A percentile compares a stretch with the other conserved stretches of the same genome.
These are phyloP conservation scores for Cucumis melo DNA, from an alignment of 306 rosid species.

Conservation along the genomic window DNA sequence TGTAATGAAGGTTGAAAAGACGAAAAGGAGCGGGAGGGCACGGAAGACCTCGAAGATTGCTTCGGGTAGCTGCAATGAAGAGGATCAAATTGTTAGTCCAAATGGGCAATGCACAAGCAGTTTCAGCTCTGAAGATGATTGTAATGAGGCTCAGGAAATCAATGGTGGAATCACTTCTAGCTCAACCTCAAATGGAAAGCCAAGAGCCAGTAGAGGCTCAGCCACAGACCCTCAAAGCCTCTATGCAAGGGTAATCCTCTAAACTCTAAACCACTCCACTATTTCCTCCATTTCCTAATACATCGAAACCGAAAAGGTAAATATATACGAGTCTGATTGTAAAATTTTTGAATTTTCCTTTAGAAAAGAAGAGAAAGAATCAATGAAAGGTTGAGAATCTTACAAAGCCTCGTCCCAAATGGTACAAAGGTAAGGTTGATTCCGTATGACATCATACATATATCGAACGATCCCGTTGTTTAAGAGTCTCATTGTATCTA, in stretches of 20 bases:
- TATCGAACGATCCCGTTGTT: neutral
- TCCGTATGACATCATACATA: neutral
- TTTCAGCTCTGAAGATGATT: slow-evolving; percentile 50
- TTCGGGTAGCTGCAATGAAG: slow-evolving; percentile 27
- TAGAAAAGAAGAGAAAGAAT: slow-evolving; percentile 94
- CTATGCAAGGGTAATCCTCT: slow-evolving; percentile 57
- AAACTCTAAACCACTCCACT: neutral
- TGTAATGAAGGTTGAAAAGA: slow-evolving; percentile 26
- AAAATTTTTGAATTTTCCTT: neutral
- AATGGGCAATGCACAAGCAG: slow-evolving; percentile 35
- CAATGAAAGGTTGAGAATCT: slow-evolving; percentile 53
- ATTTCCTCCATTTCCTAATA: neutral
- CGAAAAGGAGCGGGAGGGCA: slow-evolving; percentile 30
- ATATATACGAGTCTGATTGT: too few relatives aligned
- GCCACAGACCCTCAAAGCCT: slow-evolving; percentile 73
- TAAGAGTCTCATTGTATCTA: neutral
- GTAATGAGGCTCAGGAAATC: slow-evolving; percentile 31
- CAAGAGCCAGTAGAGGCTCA: slow-evolving; percentile 38
- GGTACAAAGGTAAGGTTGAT: slow-evolving; percentile 64
- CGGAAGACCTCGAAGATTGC: slow-evolving; percentile 30
- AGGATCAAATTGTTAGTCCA: slow-evolving; percentile 19
- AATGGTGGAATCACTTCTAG: slow-evolving; percentile 33
- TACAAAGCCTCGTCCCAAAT: slow-evolving; percentile 77
- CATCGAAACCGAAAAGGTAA: too few relatives aligned
- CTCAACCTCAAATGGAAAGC: slow-evolving; percentile 33